Evolutionary conservation across 1,284 basidiomycete species (phyloP), one percentile per base, ranked within the genome.

Genomic region (Fomitopsis pinicola): DNA sequence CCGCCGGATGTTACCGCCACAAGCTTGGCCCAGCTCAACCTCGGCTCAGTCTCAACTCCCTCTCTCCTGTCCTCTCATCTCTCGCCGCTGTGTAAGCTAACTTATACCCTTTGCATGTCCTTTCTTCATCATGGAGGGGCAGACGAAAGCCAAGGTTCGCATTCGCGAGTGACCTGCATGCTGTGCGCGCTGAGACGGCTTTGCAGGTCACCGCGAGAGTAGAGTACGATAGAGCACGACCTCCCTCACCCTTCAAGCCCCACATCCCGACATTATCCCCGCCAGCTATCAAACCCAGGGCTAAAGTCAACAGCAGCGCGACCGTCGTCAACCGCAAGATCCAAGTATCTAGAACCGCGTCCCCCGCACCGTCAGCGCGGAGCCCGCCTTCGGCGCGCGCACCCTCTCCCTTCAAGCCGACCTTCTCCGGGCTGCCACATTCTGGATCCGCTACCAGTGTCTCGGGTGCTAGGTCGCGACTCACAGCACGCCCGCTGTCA

Each of bases 231-330:
- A 59, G 67, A 64, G 58, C 70, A 52, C 76, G 84, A 45, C 81
- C 84, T 5, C 68, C 72, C 17, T 86, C 85, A 5, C 87, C 88
- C 30, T 71, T 76, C 60, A 87, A 86, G 66, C 65, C 66, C 62
- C 73, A 75, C 3, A 67, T 75, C 2, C 66, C 75, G 22, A 74
- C 76, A 19, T 67, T 75, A 38, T 74, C 78, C 4, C 71, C 75
- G 12, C 69, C 72, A 28, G 48, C 65, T 33, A 74, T 80, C 42
- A 76, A 82, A 61, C 83, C 83, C 8, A 86, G 78, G 68, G 85
- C 84, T 56, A 89, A 85, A 71, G 78, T 89, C 36, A 88, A 83
- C 66, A 80, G 75, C 62, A 82, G 77, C 66, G 85, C 83, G 53
- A 80, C 77, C 38, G 69, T 77, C 6, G 68, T 74, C 30, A 50